Conservation (phyloP, 345 rosid species). For the Euphorbia lathyris region DNA sequence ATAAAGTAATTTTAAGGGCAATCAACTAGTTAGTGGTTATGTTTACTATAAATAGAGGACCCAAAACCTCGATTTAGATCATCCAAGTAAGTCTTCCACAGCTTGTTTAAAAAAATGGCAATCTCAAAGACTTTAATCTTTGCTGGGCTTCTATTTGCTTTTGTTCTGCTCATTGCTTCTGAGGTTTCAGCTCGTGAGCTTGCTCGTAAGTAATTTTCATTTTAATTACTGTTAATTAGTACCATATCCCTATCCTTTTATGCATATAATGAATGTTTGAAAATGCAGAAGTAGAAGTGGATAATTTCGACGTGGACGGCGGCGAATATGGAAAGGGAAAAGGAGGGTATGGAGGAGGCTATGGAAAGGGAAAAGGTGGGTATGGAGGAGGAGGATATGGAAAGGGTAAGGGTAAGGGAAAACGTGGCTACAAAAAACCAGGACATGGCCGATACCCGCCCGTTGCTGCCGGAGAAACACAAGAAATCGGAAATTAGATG, state of each 20-base stretch:
- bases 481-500: not conserved
- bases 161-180: not conserved
- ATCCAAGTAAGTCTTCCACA: no score
- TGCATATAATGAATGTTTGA: no score
- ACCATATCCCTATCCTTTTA: no score
- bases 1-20: no score
- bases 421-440: not conserved
- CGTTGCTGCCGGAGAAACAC: not conserved
- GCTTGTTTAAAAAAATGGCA: not conserved
- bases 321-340: not conserved
- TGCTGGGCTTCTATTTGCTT: not conserved
- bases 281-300: no score
- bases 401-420: no score
- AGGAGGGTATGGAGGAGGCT: not conserved
- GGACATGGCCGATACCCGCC: not conserved
- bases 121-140: not conserved
- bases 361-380: not conserved
- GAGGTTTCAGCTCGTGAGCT: not conserved
- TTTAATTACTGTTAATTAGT: no score
- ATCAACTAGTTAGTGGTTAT: no score
- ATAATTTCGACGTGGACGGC: no score
- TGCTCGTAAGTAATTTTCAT: not conserved
- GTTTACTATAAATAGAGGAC: no score
- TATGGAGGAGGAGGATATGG: not conserved
- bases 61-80: no score